Evolutionary conservation across 2,329 filamentous ascomycete genomes (phyloP).

Genomic region (Penicillium thymicola): DNA sequence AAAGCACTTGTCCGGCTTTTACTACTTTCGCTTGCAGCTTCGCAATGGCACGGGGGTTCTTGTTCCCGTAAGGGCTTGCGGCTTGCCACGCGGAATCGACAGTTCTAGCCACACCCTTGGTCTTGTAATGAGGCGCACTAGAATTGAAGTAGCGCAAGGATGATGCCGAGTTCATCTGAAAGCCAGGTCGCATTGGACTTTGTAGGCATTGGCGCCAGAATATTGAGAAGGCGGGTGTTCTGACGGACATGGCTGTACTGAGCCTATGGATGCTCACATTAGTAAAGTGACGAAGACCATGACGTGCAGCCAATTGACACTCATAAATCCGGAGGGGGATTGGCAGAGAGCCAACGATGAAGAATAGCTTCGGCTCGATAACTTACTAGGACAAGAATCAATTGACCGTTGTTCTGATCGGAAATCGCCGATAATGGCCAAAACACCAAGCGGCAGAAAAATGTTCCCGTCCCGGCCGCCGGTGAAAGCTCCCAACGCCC

Average conservation of each 20-base stretch:
- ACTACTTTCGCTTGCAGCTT: slow-evolving; percentile 52
- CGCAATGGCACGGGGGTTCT: slow-evolving; percentile 14
- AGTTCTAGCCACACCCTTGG: slow-evolving; percentile 11
- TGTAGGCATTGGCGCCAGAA: slow-evolving; percentile 27
- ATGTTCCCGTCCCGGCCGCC: slow-evolving; percentile 40
- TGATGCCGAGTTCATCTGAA: slow-evolving; percentile 13
- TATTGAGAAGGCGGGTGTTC: slow-evolving; percentile 27
- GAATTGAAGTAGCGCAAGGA: slow-evolving; percentile 33
- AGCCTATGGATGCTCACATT: slow-evolving; percentile 10
- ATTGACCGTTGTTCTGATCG: slow-evolving; percentile 24
- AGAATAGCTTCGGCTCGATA: background rate
- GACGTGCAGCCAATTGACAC: background rate
- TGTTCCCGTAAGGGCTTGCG: slow-evolving; percentile 9
- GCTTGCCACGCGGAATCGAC: slow-evolving; percentile 10
- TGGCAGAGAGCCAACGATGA: background rate
- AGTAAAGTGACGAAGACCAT: slow-evolving; percentile 5
- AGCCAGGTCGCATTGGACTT: slow-evolving; percentile 13
- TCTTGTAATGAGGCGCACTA: slow-evolving; percentile 25
- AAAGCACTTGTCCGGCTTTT: slow-evolving; percentile 47
- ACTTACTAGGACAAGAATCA: slow-evolving; percentile 18
- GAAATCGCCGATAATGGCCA: slow-evolving; percentile 19
- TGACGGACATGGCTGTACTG: slow-evolving; percentile 30
- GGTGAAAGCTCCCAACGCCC: slow-evolving; percentile 40
- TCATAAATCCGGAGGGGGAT: background rate
- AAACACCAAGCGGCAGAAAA: slow-evolving; percentile 36